Base-by-base conservation (phyloP, 108 stramenopile species). In the Conticribra guillardii region DNA sequence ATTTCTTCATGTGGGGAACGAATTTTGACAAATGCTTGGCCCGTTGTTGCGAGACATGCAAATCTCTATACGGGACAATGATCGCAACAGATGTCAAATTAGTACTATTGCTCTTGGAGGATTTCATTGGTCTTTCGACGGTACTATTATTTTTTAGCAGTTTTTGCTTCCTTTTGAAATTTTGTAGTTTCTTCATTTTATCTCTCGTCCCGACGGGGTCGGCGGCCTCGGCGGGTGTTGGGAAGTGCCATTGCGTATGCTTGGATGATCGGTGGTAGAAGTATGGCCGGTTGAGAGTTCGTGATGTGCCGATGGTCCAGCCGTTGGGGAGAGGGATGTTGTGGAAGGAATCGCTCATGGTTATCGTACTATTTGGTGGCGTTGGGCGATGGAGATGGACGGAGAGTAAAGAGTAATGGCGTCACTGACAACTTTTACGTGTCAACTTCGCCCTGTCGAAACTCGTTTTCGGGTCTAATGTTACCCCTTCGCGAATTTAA, bases 41-140 rank as follows among this genome's bases (percentile, higher is more conserved):
- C 31, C 98, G 91, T 50, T 97, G 85, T 74, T 99, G 99, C 53
- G 84, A 84, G 16, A 67, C 54, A 69, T 98, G 96, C 26, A 95
- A 67, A 71, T 99, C 98, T 19, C 99, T 76, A 71, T 92, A 99
- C 18, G 98, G 98, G 11, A 99, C 98, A 61, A 99, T 97, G 61
- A 98, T 92, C 32, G 96, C 96, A 7, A 98, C 86, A 7, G 83
- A 73, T 46, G 57, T 69, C 16, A 58, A 61, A 2, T 30, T 69
- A 27, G 19, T 54, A 51, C 4, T 34, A 22, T 41, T 54, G 64
- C 41, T 78, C 17, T 22, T 21, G 32, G 28, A 41, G 1, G 23
- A 21, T 8, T 11, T 53, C 9, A 1, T 32, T 2, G 26, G 1
- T 3, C n/a, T 65, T 2, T 47, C 50, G 28, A n/a, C 19, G 24